phyloP scores from a whole-genome alignment of 73 alveolate genomes.

The Blepharisma japonicum region DNA sequence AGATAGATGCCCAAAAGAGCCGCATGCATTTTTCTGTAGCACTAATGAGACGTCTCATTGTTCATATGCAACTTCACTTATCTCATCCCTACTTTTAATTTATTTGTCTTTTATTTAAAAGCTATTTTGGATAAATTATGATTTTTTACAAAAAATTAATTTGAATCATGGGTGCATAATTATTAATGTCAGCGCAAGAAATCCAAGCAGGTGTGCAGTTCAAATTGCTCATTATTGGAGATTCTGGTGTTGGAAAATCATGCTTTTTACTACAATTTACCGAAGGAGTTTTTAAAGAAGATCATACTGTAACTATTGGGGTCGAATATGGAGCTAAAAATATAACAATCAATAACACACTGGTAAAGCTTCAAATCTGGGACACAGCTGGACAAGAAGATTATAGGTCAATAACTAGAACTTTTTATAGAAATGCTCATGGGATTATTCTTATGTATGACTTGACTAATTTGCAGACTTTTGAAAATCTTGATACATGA shows the following conservation, averaged over 20 bases:
- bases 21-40: neutral
- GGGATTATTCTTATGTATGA: conserved; percentile 89
- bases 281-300: conserved; percentile 68
- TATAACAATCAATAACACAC: conserved; percentile 59
- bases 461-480: conserved; percentile 61
- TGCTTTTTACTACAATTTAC: conserved; percentile 74
- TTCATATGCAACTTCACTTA: too few species aligned
- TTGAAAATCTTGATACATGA: conserved; percentile 51
- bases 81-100: too few species aligned
- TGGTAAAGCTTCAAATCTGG: conserved; percentile 85
- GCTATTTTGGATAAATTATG: too few species aligned
- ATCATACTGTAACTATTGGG: conserved; percentile 90
- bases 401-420: conserved; percentile 80
- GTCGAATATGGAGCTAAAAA: conserved; percentile 88
- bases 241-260: conserved; percentile 81
- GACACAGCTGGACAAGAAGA: conserved; percentile 98
- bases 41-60: neutral
- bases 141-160: too few species aligned
- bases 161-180: too few species aligned
- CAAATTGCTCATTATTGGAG: conserved; percentile 50
- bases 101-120: too few species aligned
- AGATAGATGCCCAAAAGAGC: conserved; percentile 11
- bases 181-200: too few species aligned
- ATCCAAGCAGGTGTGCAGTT: conserved; percentile 37
- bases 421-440: conserved; percentile 85